These are phyloP conservation scores for Triticum dicoccoides DNA, from an alignment of 176 grass and related monocot genomes.

Conservation along the genomic window DNA sequence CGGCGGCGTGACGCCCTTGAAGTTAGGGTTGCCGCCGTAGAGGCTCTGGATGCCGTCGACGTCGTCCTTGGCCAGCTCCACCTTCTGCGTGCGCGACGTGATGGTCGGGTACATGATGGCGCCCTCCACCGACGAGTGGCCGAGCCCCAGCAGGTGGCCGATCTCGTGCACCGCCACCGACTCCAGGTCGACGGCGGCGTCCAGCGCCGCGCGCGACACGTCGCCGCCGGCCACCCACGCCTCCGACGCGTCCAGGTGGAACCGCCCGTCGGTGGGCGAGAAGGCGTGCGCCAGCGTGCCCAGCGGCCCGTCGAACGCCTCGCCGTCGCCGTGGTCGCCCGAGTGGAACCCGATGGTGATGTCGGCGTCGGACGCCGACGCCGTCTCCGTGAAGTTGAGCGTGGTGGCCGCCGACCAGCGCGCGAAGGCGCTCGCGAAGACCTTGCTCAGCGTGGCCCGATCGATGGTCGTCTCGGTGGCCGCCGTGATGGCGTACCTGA, in stretches of 20 bases:
- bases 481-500: conserved; percentile 51
- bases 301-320: conserved; percentile 79
- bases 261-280: conserved; percentile 78
- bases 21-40: conserved; percentile 76
- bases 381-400: conserved; percentile 71
- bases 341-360: conserved; percentile 74
- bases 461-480: conserved; percentile 59
- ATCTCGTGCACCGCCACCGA: conserved; percentile 98
- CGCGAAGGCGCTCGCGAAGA: conserved; percentile 77
- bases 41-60: conserved; percentile 66
- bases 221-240: conserved; percentile 63
- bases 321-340: conserved; percentile 74
- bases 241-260: conserved; percentile 91
- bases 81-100: conserved; percentile 56
- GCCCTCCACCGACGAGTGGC: conserved; percentile 48
- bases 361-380: conserved; percentile 41
- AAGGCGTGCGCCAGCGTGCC: conserved; percentile 92
- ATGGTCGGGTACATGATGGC: conserved; percentile 91
- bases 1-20: conserved; percentile 48
- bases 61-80: conserved; percentile 68
- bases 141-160: conserved; percentile 83
- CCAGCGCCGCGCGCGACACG: conserved; percentile 24
- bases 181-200: conserved; percentile 71
- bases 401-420: conserved; percentile 63
- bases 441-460: conserved; percentile 23